These are phyloP conservation scores for Nyssa sinensis DNA, from an alignment of 148 eudicot species.

Conservation along the genomic window DNA sequence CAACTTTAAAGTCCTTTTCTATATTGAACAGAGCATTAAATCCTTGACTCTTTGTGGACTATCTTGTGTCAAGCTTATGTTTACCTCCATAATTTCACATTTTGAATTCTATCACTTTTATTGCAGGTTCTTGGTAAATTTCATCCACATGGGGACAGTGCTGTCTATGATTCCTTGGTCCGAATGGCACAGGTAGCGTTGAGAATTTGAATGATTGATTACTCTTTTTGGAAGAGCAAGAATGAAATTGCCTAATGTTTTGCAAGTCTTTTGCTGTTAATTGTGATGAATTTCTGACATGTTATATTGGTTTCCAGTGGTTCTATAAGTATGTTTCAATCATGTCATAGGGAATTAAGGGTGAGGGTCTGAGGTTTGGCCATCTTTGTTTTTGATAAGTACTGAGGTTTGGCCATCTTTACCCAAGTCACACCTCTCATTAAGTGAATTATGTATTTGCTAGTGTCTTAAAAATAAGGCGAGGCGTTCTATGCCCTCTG, in stretches of 20 bases:
- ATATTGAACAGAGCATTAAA: background rate
- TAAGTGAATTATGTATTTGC: background rate
- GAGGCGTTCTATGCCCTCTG: no score
- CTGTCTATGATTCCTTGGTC: constrained; percentile 93
- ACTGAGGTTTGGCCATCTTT: background rate
- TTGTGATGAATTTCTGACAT: background rate
- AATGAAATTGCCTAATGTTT: background rate
- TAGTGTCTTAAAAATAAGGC: no score
- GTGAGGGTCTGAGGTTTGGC: constrained; percentile 2
- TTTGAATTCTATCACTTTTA: constrained; percentile 8
- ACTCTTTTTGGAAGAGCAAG: background rate
- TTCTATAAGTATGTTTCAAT: background rate
- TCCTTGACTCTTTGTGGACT: background rate
- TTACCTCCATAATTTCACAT: constrained; percentile 13
- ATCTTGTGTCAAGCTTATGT: background rate
- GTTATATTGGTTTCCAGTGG: background rate
- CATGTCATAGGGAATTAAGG: background rate
- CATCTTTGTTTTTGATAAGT: no score
- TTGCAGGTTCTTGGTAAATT: constrained; percentile 91
- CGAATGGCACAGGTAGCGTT: constrained; percentile 97
- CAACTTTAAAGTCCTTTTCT: background rate
- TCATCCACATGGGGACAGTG: constrained; percentile 96
- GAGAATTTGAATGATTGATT: background rate
- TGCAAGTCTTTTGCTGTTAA: background rate
- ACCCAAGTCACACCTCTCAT: background rate